Percentiles rank a stretch among this genome's conserved stretches.
Conservation (phyloP, 2,329 filamentous ascomycete species). For the Neonectria magnoliae region DNA sequence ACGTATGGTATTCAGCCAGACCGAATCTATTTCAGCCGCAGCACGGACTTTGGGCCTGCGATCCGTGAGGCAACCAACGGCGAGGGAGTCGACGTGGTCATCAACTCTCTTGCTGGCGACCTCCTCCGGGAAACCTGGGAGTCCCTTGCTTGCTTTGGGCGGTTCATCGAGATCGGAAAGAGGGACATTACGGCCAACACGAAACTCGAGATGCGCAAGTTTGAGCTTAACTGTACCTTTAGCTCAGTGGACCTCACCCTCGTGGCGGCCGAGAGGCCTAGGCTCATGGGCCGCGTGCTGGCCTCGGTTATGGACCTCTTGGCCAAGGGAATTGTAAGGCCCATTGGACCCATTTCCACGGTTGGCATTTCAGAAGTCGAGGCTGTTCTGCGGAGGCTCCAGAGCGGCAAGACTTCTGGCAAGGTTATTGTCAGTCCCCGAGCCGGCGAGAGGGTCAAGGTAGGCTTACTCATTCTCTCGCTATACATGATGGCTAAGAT, state of each 20-base stretch:
- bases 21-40: slow-evolving; percentile 45
- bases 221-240: slow-evolving; percentile 35
- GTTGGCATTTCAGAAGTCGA: slow-evolving; percentile 53
- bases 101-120: slow-evolving; percentile 47
- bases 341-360: slow-evolving; percentile 48
- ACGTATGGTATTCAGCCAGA: slow-evolving; percentile 42
- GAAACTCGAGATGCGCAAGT: slow-evolving; percentile 46
- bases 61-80: slow-evolving; percentile 38
- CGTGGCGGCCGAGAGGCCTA: slow-evolving; percentile 54
- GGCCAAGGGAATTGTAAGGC: slow-evolving; percentile 46
- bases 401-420: slow-evolving; percentile 50
- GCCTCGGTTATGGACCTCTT: slow-evolving; percentile 50
- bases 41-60: slow-evolving; percentile 40
- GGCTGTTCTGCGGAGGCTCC: slow-evolving; percentile 49
- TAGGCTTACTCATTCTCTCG: slow-evolving; percentile 2
- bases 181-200: slow-evolving; percentile 40
- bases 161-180: slow-evolving; percentile 50
- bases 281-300: slow-evolving; percentile 52
- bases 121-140: slow-evolving; percentile 44
- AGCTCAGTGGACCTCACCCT: slow-evolving; percentile 30
- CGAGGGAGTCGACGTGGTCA: slow-evolving; percentile 45
- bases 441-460: slow-evolving; percentile 53
- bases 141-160: slow-evolving; percentile 46
- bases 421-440: slow-evolving; percentile 57
- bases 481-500: too few relatives aligned